Evolutionary conservation across 108 stramenopile species (phyloP), one percentile per base, ranked within the genome.

Genomic region (Stephanodiscus minutulus): DNA sequence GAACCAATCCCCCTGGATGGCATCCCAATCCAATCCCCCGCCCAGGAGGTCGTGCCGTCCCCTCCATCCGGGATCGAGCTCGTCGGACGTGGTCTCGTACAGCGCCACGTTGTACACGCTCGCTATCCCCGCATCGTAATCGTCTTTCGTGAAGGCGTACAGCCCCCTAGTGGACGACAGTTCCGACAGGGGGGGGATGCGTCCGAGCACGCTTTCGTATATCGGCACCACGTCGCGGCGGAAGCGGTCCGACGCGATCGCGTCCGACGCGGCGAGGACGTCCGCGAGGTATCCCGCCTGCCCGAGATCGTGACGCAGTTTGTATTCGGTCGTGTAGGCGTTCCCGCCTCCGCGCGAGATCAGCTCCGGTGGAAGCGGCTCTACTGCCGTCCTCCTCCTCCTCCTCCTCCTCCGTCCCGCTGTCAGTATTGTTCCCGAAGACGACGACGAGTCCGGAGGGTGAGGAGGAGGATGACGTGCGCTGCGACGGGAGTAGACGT

Each of bases 321-420:
- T 89, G 71, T 86, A 86, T 61, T 81, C 74, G 24, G 86, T 72
- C 21, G 88, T 89, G 68, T 85, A 89, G 3, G 79, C 73, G 15
- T 79, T 69, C 6, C 88, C 88, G 17, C 88, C 85, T 21, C 88
- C 88, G 41, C 85, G 55, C 18, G 74, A 54, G 0, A 86, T 68
- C 10, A 86, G 53, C 15, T 43, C 35, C 24, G 66, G 25, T 8
- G 82, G 78, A 18, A 89, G 65, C 31, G n/a, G n/a, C n/a, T n/a
- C n/a, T n/a, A n/a, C n/a, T n/a, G n/a, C n/a, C n/a, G n/a, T n/a
- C n/a, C 63, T 46, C 46, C 73, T 68, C 29, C 22, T 6, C 24
- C 52, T 69, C 11, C 20, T 54, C 24, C 54, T 50, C 22, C 15
- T 58, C 49, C 21, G 9, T 58, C 29, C 29, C 62, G 53, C 9